Evolutionary conservation across 139 green algal genomes (phyloP).

Genomic region (Chlamydomonas sp.): DNA sequence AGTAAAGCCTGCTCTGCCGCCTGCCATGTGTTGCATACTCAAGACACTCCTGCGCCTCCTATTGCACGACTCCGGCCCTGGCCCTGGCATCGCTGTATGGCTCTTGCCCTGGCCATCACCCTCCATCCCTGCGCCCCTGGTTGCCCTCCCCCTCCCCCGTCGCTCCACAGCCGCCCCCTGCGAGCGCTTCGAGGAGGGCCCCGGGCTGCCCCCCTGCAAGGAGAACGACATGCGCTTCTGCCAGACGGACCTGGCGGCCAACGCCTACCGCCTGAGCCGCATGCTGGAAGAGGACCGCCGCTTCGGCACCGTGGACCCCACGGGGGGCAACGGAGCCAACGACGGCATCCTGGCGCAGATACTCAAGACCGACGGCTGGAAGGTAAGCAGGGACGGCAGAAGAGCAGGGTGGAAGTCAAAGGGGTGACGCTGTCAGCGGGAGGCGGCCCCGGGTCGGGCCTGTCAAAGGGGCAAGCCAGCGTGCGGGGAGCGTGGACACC

Average conservation of each 20-base stretch:
- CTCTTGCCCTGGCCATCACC: neutral
- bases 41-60: too few species aligned
- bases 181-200: conserved; percentile 67
- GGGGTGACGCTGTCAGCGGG: neutral
- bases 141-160: neutral
- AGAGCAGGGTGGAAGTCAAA: neutral
- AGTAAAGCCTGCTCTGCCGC: too few species aligned
- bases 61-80: too few species aligned
- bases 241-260: conserved; percentile 85
- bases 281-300: conserved; percentile 69
- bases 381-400: conserved; percentile 1
- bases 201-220: conserved; percentile 72
- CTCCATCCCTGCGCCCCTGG: neutral
- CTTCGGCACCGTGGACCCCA: conserved; percentile 64
- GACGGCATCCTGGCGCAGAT: conserved; percentile 79
- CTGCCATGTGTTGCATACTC: too few species aligned
- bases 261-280: conserved; percentile 59
- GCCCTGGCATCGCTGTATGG: too few species aligned
- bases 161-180: conserved; percentile 57
- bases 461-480: too few species aligned
- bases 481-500: too few species aligned
- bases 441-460: too few species aligned
- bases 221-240: conserved; percentile 79
- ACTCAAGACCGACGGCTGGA: conserved; percentile 50
- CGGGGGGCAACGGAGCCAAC: conserved; percentile 44